Conservation (phyloP, 2,329 filamentous ascomycete species). For the Didymella arachidicola region DNA sequence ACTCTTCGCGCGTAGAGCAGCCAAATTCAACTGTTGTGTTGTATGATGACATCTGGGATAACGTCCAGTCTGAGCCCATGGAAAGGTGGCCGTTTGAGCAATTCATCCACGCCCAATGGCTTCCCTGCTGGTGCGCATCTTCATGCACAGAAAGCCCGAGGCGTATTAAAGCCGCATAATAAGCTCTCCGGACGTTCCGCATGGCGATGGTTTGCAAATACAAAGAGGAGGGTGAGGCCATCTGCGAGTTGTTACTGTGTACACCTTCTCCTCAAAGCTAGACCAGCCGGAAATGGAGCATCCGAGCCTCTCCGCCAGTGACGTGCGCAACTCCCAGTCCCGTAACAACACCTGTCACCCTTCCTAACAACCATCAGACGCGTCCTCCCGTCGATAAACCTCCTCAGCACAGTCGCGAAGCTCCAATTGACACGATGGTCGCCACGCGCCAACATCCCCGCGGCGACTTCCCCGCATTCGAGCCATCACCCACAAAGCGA, state of each 20-base stretch:
- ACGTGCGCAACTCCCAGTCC: slow-evolving; percentile 3
- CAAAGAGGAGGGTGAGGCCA: background rate
- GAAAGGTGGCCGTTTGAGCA: background rate
- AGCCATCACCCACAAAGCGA: slow-evolving; percentile 49
- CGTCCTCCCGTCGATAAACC: background rate
- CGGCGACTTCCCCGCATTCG: slow-evolving; percentile 46
- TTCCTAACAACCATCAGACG: background rate
- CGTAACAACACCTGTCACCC: slow-evolving; percentile 5
- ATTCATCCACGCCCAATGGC: too few species aligned
- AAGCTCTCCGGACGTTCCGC: background rate
- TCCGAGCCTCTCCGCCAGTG: slow-evolving; percentile 16
- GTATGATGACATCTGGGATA: too few species aligned
- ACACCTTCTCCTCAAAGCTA: background rate
- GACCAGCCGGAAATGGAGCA: slow-evolving; percentile 4
- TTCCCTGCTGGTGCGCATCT: background rate
- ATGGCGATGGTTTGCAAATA: background rate
- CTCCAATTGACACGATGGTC: slow-evolving; percentile 41
- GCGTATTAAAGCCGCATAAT: background rate
- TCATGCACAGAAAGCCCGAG: background rate
- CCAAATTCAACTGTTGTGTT: too few species aligned
- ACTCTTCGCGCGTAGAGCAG: too few species aligned
- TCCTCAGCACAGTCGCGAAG: background rate
- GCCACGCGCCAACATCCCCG: slow-evolving; percentile 51
- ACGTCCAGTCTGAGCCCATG: too few species aligned
- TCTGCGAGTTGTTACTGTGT: too few species aligned